Evolutionary conservation across 805 yeast species (phyloP), one percentile per base, ranked within the genome.

Genomic region (Scheffersomyces spartinae): DNA sequence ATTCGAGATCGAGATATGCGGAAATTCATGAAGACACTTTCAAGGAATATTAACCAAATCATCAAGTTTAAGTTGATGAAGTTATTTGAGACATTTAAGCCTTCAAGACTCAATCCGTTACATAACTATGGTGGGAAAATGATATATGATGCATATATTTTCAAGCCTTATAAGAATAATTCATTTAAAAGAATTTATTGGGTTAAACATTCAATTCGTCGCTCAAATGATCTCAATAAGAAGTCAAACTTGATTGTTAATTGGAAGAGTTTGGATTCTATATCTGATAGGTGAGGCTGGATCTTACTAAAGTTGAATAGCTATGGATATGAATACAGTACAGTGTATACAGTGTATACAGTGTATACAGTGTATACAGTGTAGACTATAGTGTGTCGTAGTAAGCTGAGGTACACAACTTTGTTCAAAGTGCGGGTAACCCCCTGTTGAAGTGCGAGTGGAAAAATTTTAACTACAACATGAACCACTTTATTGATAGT

Each of bases 171-270:
- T 26, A 20, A 18, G 13, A 30, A 38, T 26, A 33, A 38, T 12
- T 26, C 42, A 11, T 55, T 52, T 28, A 52, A 47, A 40, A 33
- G 62, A 26, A 36, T 55, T 5, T 46, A 45, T 30, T 54, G 61
- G 60, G 30, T 47, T 17, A 33, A 38, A 18, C 9, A 10, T 18
- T 6, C 9, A 5, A 5, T 18, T 18, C 8, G 20, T 18, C 20
- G 20, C 5, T n/a, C 9, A 5, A 18, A 8, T n/a, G 20, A 8
- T 18, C 5, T 10, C 9, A n/a, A n/a, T n/a, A n/a, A n/a, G n/a
- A n/a, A n/a, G n/a, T n/a, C n/a, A n/a, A n/a, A n/a, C n/a, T n/a
- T n/a, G n/a, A n/a, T n/a, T n/a, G n/a, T n/a, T n/a, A n/a, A n/a
- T n/a, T n/a, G n/a, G n/a, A n/a, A n/a, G n/a, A n/a, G n/a, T n/a